Evolutionary conservation across 306 rosid species (phyloP).

Genomic region (Cyamopsis tetragonoloba): DNA sequence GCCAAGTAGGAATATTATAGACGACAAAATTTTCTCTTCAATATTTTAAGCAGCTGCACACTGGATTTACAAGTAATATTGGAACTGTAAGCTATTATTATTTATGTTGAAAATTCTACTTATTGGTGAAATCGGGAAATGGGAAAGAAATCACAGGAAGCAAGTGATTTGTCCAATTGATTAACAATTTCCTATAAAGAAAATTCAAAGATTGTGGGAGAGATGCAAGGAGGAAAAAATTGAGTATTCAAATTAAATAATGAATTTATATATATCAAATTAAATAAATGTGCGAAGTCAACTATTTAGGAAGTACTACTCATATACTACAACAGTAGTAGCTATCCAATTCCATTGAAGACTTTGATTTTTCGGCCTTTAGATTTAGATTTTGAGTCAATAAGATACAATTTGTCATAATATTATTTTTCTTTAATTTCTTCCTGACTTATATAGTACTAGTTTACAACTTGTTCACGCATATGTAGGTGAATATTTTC

Average conservation of each 20-base stretch:
- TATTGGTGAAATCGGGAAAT: background rate
- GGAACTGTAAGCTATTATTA: background rate
- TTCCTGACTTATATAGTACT: background rate
- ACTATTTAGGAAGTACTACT: slow-evolving; percentile 2
- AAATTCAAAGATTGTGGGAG: slow-evolving; percentile 16
- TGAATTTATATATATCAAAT: too few species aligned
- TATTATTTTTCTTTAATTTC: slow-evolving; percentile 2
- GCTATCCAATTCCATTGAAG: background rate
- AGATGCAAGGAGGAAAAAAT: slow-evolving; percentile 3
- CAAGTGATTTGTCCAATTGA: background rate
- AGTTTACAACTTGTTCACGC: slow-evolving; percentile 20
- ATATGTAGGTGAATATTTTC: background rate
- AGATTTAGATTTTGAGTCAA: slow-evolving; percentile 27
- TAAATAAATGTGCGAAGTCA: slow-evolving; percentile 3
- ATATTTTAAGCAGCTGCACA: too few species aligned
- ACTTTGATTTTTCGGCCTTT: background rate
- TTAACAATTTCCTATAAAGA: background rate
- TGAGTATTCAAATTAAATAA: background rate
- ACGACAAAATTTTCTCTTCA: too few species aligned
- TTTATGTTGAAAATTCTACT: slow-evolving; percentile 18
- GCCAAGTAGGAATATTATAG: too few species aligned
- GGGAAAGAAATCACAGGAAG: background rate
- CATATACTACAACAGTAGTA: background rate
- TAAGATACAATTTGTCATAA: slow-evolving; percentile 22
- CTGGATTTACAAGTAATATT: background rate